Base-by-base conservation (phyloP, 371 early-diverging fungal genomes). In the Thermomucor indicae-seudaticae region DNA sequence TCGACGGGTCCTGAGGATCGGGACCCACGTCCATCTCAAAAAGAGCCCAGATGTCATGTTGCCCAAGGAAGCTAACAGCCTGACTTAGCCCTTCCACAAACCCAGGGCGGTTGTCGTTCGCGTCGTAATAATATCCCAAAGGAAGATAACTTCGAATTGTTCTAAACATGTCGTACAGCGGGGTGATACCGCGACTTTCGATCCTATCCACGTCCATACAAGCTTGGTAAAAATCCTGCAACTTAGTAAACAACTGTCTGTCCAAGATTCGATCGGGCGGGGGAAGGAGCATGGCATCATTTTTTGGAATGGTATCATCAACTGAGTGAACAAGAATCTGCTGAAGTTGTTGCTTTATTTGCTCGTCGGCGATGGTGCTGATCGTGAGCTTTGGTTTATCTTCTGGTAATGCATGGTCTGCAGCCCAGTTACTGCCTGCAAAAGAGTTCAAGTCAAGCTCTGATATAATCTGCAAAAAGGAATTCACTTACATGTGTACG, bases 141-240 rank as follows among this genome's bases (percentile, higher is more conserved):
- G 61, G 55, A 11, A 61, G 14, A 58, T 51, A 50, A 17, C 35
- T 37, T 44, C 62, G 51, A 22, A 84, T 61, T 8, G 34, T 40
- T 19, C 64, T 55, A 16, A 79, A 53, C 6, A 74, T 34, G n/a
- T 65, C 62, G 19, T 64, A 56, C 2, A 83, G 46, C 2, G 75
- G 73, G 10, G 51, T 38, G 1, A 70, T 64, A 7, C 70, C 71
- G 10, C 43, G 30, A 22, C 53, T 35, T 17, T 56, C 55, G 31
- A 75, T 75, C 16, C 41, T 49, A 16, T 69, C 66, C 47, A 72
- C 72, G 12, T 83, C 64, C 75, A 83, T 72, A 50, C 83, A 83
- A 10, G 80, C 60, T 28, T 40, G 34, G 51, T 79, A 81, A 7
- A 84, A 66, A 5, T 55, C 52, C 20, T 55, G 56, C 14, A 82